Conservation (phyloP, 495 filamentous ascomycete genomes). For the Neurospora sp. region DNA sequence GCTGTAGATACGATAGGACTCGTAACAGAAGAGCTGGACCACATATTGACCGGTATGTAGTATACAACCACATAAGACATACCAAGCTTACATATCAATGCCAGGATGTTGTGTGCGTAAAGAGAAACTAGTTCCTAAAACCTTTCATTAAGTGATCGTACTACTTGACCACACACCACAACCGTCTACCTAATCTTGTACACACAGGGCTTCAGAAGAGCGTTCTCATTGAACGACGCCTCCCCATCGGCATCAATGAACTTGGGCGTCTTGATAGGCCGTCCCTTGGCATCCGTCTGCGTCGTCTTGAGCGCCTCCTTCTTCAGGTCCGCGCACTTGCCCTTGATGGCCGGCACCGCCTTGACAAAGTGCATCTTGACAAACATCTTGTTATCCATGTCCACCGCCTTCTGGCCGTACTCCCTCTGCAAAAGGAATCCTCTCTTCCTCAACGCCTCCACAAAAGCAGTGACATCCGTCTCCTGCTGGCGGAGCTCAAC, state of each 20-base stretch:
- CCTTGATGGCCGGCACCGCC: conserved; percentile 52
- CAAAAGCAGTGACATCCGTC: conserved; percentile 81
- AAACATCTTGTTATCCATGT: conserved; percentile 95
- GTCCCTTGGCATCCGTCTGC: conserved; percentile 10
- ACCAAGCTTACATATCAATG: neutral
- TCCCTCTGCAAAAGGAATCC: conserved; percentile 67
- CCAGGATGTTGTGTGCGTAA: neutral
- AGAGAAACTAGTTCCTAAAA: neutral
- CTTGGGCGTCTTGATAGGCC: conserved; percentile 40
- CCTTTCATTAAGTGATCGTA: neutral
- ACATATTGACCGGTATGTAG: neutral
- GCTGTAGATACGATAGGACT: neutral
- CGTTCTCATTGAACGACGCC: conserved; percentile 43
- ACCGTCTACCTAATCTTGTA: conserved; percentile 70
- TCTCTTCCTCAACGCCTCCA: conserved; percentile 65
- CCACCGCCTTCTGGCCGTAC: conserved; percentile 46
- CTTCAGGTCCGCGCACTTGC: conserved; percentile 48
- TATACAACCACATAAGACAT: neutral
- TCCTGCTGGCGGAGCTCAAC: conserved; percentile 44
- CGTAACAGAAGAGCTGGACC: neutral
- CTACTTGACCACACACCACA: neutral
- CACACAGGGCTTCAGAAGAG: conserved; percentile 87
- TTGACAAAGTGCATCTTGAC: conserved; percentile 92
- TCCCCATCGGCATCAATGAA: conserved; percentile 47
- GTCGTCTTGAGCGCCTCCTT: neutral